phyloP scores from a whole-genome alignment of 441 rosid species.

The Gossypium lobatum region DNA sequence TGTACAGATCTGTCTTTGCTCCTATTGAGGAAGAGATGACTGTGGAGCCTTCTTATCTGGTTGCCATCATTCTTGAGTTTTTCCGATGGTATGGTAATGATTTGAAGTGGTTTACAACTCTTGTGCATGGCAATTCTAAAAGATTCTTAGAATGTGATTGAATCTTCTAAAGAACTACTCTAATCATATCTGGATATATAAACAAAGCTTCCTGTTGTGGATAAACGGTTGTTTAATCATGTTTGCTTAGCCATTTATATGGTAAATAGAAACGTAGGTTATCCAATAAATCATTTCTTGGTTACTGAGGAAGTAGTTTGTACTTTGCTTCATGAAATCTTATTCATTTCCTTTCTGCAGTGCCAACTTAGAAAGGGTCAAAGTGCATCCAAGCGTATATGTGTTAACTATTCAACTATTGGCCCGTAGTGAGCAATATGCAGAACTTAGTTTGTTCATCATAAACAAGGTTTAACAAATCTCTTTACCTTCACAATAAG shows the following conservation, averaged over 20 bases:
- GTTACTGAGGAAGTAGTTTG: slow-evolving; percentile 5
- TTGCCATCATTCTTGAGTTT: slow-evolving; percentile 78
- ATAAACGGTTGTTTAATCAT: neutral
- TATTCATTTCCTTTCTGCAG: slow-evolving; percentile 40
- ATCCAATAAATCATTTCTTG: neutral
- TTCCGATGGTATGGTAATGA: slow-evolving; percentile 62
- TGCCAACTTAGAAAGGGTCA: slow-evolving; percentile 67
- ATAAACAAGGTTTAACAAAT: slow-evolving; percentile 67
- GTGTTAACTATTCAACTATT: slow-evolving; percentile 74
- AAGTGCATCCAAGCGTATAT: slow-evolving; percentile 60
- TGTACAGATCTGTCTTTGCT: slow-evolving; percentile 80
- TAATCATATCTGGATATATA: neutral
- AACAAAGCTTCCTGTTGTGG: neutral
- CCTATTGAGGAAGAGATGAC: slow-evolving; percentile 81
- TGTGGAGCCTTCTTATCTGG: slow-evolving; percentile 81
- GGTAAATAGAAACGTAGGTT: neutral
- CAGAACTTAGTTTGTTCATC: slow-evolving; percentile 68
- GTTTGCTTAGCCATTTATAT: neutral
- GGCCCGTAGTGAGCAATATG: slow-evolving; percentile 61
- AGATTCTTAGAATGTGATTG: slow-evolving; percentile 9
- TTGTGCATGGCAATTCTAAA: neutral
- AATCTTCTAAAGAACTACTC: neutral
- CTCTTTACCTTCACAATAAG: neutral
- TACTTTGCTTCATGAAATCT: neutral
- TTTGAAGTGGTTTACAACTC: slow-evolving; percentile 3